Base-by-base conservation (phyloP, 129 eudicot genomes). In the Tagetes patula region DNA sequence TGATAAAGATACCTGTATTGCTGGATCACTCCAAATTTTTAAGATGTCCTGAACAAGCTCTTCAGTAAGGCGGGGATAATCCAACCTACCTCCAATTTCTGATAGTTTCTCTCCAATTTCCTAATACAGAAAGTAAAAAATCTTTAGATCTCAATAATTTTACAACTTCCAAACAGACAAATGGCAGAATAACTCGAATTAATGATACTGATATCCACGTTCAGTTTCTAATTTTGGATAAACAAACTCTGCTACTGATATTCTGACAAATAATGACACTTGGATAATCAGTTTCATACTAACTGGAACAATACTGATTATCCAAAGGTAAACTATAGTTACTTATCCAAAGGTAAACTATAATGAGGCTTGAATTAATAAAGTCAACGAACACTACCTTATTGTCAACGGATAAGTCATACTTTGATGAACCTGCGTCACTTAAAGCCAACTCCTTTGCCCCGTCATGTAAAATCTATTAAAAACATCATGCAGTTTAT, bases 101-200 rank as follows among this genome's bases (percentile, higher is more conserved):
- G 98, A 90, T 56, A 94, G 74, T 82, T 90, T 90, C 86, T 90
- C 96, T 74, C 98, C 98, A 73, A 80, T 84, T 84, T 86, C 89
- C 98, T 94, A 78, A 69, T 48, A 80, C 70, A 70, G 27, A 20
- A 20, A 20, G 27, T 20, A 20, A 20, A 10, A 74, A 36, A 68
- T 39, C 39, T 65, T 49, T 36, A 77, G 62, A 45, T 48, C 62
- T 64, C 6, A n/a, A 6, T 52, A 5, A 41, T 30, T 72, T 11
- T 4, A 45, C 43, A 69, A 70, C 41, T 14, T 58, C 58, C 77
- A 62, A 50, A 64, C n/a, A 43, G n/a, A 27, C 48, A 61, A 48
- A 62, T 13, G 65, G 48, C n/a, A 20, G 14, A 65, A 49, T 40
- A 54, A 38, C 33, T 20, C 27, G 27, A 20, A 20, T 20, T 20